A percentile compares a stretch with the other conserved stretches of the same genome.
Conservation (phyloP, 1,284 basidiomycete species). For the Trametes versicolor region DNA sequence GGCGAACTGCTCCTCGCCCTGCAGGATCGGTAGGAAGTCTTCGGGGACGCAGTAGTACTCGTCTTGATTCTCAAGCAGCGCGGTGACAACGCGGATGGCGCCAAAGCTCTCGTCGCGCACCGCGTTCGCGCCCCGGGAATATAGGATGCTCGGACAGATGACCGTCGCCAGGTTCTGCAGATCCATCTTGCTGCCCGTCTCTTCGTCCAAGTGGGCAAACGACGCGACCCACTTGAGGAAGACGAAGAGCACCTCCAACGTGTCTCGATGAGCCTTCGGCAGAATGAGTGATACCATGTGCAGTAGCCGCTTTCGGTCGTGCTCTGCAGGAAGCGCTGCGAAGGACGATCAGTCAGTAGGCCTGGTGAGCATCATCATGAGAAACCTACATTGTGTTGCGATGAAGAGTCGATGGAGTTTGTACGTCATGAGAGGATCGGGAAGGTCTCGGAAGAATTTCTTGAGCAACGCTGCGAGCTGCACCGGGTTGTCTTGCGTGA, state of each 20-base stretch:
- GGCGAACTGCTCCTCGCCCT: slow-evolving; percentile 88
- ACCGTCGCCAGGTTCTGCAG: slow-evolving; percentile 97
- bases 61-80: slow-evolving; percentile 93
- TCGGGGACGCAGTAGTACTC: slow-evolving; percentile 91
- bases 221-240: slow-evolving; percentile 99
- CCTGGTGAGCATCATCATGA: not conserved
- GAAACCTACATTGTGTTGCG: slow-evolving; percentile 82
- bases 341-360: slow-evolving; percentile 21
- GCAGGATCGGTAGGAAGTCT: slow-evolving; percentile 84
- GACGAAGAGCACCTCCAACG: slow-evolving; percentile 97
- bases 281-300: slow-evolving; percentile 90
- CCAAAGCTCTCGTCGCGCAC: slow-evolving; percentile 95
- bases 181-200: slow-evolving; percentile 99
- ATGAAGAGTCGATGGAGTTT: slow-evolving; percentile 92
- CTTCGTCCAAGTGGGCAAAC: slow-evolving; percentile 98
- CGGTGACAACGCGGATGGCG: slow-evolving; percentile 87
- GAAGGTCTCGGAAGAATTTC: slow-evolving; percentile 96
- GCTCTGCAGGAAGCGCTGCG: slow-evolving; percentile 78
- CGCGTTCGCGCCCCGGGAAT: slow-evolving; percentile 87
- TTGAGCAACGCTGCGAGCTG: slow-evolving; percentile 97
- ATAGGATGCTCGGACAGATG: slow-evolving; percentile 95
- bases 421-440: slow-evolving; percentile 96
- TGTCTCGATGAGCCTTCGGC: slow-evolving; percentile 95
- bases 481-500: slow-evolving; percentile 95
- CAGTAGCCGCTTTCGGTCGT: slow-evolving; percentile 85